Conservation (phyloP, 495 filamentous ascomycete genomes). For the Talaromyces borbonicus region DNA sequence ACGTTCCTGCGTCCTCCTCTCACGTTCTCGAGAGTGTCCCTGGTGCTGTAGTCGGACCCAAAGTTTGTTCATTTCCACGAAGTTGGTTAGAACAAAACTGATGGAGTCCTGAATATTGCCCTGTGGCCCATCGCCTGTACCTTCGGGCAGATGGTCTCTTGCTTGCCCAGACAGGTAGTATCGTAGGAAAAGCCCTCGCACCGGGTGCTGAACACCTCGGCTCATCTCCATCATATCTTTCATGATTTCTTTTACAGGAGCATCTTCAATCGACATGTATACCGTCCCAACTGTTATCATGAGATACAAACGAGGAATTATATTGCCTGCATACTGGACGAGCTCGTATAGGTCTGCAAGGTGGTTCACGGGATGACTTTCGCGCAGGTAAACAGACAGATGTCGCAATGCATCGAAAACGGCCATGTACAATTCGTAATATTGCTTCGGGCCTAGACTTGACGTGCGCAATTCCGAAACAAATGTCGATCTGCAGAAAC, state of each 20-base stretch:
- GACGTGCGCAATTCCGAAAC: slow-evolving; percentile 95
- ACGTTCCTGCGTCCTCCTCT: slow-evolving; percentile 84
- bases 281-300: slow-evolving; percentile 99
- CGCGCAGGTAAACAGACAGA: slow-evolving; percentile 89
- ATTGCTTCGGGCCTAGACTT: slow-evolving; percentile 92
- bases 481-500: slow-evolving; percentile 67
- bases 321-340: slow-evolving; percentile 98
- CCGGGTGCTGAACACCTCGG: slow-evolving; percentile 90
- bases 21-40: slow-evolving; percentile 88
- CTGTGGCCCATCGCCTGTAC: slow-evolving; percentile 79
- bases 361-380: slow-evolving; percentile 96
- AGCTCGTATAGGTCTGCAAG: slow-evolving; percentile 97
- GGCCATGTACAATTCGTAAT: slow-evolving; percentile 99
- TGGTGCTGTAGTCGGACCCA: slow-evolving; percentile 98
- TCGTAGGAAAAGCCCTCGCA: slow-evolving; percentile 85
- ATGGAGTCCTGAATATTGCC: slow-evolving; percentile 96
- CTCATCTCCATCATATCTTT: slow-evolving; percentile 99
- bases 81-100: slow-evolving; percentile 94
- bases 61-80: slow-evolving; percentile 99
- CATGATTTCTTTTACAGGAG: slow-evolving; percentile 99
- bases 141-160: slow-evolving; percentile 72
- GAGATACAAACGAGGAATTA: slow-evolving; percentile 89
- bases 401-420: slow-evolving; percentile 97
- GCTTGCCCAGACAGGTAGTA: slow-evolving; percentile 95
- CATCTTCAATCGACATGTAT: slow-evolving; percentile 97